A percentile compares a stretch with the other conserved stretches of the same genome.
These are phyloP conservation scores for Arthrobotrys sphaeroides DNA, from an alignment of 2,329 filamentous ascomycete genomes.

Conservation along the genomic window DNA sequence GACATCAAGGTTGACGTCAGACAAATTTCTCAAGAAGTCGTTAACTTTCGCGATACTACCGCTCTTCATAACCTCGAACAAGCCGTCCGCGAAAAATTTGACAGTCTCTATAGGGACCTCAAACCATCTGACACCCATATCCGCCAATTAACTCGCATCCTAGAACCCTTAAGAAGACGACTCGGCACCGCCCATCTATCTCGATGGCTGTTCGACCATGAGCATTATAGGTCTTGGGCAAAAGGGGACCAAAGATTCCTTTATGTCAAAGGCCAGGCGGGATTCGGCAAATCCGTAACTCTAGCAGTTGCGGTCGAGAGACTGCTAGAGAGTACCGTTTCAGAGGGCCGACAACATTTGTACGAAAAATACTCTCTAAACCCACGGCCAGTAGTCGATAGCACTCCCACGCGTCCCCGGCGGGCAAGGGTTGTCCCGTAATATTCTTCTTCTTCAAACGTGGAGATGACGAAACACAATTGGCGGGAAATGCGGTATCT, in stretches of 20 bases:
- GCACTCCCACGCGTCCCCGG: not conserved
- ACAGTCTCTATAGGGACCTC: not conserved
- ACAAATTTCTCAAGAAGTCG: slow-evolving; percentile 12
- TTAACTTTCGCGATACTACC: slow-evolving; percentile 10
- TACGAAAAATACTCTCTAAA: not conserved
- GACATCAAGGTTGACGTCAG: slow-evolving; percentile 14
- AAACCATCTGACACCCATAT: slow-evolving; percentile 23
- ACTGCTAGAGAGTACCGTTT: not conserved
- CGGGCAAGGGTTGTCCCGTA: not conserved
- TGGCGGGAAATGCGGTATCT: not conserved
- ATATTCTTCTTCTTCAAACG: slow-evolving; percentile 33
- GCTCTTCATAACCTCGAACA: not conserved
- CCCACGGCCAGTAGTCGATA: not conserved
- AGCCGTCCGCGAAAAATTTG: not conserved
- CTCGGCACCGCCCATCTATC: slow-evolving; percentile 21
- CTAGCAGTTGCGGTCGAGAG: slow-evolving; percentile 24
- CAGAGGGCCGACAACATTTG: not conserved
- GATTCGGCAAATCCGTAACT: slow-evolving; percentile 39
- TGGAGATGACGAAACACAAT: slow-evolving; percentile 2
- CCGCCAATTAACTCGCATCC: slow-evolving; percentile 15
- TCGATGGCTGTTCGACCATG: slow-evolving; percentile 31
- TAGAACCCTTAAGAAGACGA: slow-evolving; percentile 23
- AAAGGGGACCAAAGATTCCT: slow-evolving; percentile 27
- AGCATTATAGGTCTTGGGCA: slow-evolving; percentile 23
- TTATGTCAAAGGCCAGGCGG: slow-evolving; percentile 36